Percentiles rank a stretch among this genome's conserved stretches.
Evolutionary conservation across 2,329 filamentous ascomycete species (phyloP).

Genomic region (Fusarium sp.): DNA sequence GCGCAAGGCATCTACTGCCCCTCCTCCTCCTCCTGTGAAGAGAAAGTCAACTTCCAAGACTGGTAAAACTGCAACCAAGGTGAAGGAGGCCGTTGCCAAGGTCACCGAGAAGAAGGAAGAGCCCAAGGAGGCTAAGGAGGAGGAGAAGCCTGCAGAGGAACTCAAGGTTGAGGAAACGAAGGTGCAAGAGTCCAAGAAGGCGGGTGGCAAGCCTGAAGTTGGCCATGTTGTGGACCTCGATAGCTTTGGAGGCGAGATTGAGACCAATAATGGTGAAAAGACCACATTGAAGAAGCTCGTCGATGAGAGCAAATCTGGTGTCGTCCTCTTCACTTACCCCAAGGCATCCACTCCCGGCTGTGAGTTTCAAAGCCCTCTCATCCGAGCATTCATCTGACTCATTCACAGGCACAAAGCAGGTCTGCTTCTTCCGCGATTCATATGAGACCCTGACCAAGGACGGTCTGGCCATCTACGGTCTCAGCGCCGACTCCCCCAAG

Average conservation of each 20-base stretch:
- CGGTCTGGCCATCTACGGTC: slow-evolving; percentile 89
- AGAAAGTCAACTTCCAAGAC: slow-evolving; percentile 54
- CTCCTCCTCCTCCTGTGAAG: slow-evolving; percentile 56
- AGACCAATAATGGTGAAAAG: slow-evolving; percentile 86
- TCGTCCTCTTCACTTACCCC: slow-evolving; percentile 95
- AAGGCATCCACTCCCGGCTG: slow-evolving; percentile 95
- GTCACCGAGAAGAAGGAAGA: slow-evolving; percentile 49
- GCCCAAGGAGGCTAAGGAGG: slow-evolving; percentile 55
- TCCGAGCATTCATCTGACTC: slow-evolving; percentile 13
- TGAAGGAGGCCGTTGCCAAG: slow-evolving; percentile 51
- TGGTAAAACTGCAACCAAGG: slow-evolving; percentile 39
- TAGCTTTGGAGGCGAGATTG: slow-evolving; percentile 77
- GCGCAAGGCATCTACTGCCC: slow-evolving; percentile 68
- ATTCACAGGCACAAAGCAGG: slow-evolving; percentile 87
- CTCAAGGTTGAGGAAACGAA: slow-evolving; percentile 51
- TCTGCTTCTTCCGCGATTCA: slow-evolving; percentile 90
- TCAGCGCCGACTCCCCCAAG: slow-evolving; percentile 89
- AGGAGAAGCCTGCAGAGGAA: slow-evolving; percentile 44
- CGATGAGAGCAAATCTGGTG: slow-evolving; percentile 84
- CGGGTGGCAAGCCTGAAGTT: slow-evolving; percentile 60
- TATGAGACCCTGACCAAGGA: slow-evolving; percentile 81
- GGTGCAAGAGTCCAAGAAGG: slow-evolving; percentile 52
- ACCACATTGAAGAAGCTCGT: slow-evolving; percentile 85
- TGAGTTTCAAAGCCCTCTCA: slow-evolving; percentile 63
- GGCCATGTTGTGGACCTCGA: slow-evolving; percentile 70